phyloP scores from a whole-genome alignment of 2,329 filamentous ascomycete genomes.

The Trichoderma citrinoviride region DNA sequence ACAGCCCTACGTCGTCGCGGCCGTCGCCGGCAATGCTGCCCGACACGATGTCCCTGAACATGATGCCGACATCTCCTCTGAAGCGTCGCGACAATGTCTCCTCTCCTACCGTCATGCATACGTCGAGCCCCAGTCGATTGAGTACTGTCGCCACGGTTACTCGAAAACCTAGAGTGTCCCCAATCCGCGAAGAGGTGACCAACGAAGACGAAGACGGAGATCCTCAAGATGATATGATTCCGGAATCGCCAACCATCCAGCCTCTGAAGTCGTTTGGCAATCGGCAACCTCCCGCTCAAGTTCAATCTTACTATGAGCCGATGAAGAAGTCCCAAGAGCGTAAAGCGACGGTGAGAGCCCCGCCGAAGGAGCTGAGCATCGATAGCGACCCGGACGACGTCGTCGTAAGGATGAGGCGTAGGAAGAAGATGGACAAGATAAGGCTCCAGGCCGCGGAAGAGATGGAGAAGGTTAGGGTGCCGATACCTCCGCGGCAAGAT shows the following conservation, averaged over 20 bases:
- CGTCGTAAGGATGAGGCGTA: constrained; percentile 35
- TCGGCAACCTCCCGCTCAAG: constrained; percentile 37
- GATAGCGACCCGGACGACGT: constrained; percentile 40
- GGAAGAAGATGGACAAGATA: constrained; percentile 38
- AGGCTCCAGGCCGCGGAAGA: constrained; percentile 41
- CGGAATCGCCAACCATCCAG: constrained; percentile 37
- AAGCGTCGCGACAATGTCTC: constrained; percentile 49
- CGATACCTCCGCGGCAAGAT: constrained; percentile 26
- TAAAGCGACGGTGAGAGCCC: constrained; percentile 30
- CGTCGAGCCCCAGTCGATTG: constrained; percentile 42
- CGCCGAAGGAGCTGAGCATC: constrained; percentile 29
- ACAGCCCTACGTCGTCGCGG: constrained; percentile 57
- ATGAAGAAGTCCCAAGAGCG: constrained; percentile 48
- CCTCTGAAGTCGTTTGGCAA: constrained; percentile 26
- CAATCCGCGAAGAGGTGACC: constrained; percentile 28
- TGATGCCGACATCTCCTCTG: constrained; percentile 46
- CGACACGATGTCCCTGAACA: constrained; percentile 47
- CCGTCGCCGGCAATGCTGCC: constrained; percentile 52
- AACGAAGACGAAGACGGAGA: constrained; percentile 27
- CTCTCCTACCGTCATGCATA: constrained; percentile 42
- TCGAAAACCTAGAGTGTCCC: constrained; percentile 25
- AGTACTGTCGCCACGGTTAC: constrained; percentile 34
- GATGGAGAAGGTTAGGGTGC: constrained; percentile 43
- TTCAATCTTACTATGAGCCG: constrained; percentile 38
- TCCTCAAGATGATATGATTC: constrained; percentile 34